Evolutionary conservation across 495 filamentous ascomycete genomes (phyloP), one percentile per base, ranked within the genome.

Genomic region (Aspergillus affinis): DNA sequence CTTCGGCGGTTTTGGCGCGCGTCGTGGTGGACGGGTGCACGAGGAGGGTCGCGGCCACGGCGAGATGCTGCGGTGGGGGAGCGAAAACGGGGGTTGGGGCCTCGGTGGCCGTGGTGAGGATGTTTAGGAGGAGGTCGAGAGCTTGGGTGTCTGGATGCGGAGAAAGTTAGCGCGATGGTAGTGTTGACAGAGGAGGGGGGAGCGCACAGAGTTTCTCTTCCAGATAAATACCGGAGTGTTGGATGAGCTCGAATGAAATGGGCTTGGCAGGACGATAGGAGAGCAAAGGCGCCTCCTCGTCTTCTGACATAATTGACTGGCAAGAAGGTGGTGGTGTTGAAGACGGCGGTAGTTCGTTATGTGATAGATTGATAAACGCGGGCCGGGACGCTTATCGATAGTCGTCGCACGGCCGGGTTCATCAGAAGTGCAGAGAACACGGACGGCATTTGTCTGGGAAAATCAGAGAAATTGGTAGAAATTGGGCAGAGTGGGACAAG

Each of bases 21-120:
- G 83, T 88, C 10, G 88, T 93, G 36, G 88, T 84, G 7, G 73
- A 72, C 0, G 91, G 90, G 63, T 93, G 90, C 15, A 92, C 84
- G 26, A 85, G 75, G 51, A 91, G 72, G 21, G 88, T 91, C 19
- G 77, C 78, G 4, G 89, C 82, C 7, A 93, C 75, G 4, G 90
- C 83, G 23, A 93, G 74, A 58, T 90, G 85, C 26, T 80, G 76
- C 8, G 76, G 77, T 58, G 67, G 82, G 61, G 75, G 88, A 62
- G 72, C 70, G 21, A 79, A 78, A 3, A 78, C 80, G 18, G 79
- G 72, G 29, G 66, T 67, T 26, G 76, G 74, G 46, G 71, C 65
- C 36, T 75, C 69, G 6, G 74, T 78, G 19, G 85, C 85, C 10
- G 86, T 81, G 21, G 78, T 79, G 44, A 93, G 77, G 29, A 90